A percentile compares a stretch with the other conserved stretches of the same genome.
These are phyloP conservation scores for Clarireedia monteithiana DNA, from an alignment of 2,329 filamentous ascomycete species.

Conservation along the genomic window DNA sequence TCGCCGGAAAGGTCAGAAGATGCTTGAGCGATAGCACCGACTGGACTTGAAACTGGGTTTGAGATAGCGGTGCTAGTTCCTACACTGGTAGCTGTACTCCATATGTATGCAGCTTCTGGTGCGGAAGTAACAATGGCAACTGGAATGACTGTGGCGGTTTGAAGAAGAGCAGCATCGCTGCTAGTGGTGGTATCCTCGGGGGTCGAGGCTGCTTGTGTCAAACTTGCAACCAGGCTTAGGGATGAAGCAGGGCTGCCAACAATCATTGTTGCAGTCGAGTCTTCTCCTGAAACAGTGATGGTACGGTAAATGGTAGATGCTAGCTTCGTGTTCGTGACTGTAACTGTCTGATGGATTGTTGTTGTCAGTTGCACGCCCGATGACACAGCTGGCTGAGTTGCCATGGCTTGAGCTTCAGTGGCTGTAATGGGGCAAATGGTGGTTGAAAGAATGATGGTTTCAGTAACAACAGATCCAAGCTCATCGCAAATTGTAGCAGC, in stretches of 20 bases:
- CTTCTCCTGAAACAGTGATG: background rate
- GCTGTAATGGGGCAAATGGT: conserved; percentile 2
- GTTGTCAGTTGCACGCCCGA: background rate
- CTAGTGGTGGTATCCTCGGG: background rate
- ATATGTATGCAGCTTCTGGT: background rate
- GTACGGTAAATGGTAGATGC: conserved; percentile 1
- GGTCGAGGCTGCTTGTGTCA: background rate
- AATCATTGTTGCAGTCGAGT: background rate
- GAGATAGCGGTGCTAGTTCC: background rate
- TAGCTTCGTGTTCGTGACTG: background rate
- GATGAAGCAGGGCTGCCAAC: conserved; percentile 1
- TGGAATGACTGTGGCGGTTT: background rate
- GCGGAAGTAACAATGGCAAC: background rate
- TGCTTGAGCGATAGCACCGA: background rate
- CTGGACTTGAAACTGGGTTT: background rate
- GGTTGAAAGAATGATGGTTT: conserved; percentile 5
- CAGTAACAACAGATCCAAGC: conserved; percentile 3
- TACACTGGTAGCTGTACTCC: background rate
- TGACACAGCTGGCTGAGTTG: background rate
- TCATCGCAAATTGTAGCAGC: background rate
- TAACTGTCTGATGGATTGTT: background rate
- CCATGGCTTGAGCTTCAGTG: background rate
- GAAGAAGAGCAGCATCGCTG: background rate
- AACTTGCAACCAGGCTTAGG: background rate
- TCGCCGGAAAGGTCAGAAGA: background rate